These are phyloP conservation scores for Mortierella sp. DNA, from an alignment of 371 early-diverging fungal genomes.

Conservation along the genomic window DNA sequence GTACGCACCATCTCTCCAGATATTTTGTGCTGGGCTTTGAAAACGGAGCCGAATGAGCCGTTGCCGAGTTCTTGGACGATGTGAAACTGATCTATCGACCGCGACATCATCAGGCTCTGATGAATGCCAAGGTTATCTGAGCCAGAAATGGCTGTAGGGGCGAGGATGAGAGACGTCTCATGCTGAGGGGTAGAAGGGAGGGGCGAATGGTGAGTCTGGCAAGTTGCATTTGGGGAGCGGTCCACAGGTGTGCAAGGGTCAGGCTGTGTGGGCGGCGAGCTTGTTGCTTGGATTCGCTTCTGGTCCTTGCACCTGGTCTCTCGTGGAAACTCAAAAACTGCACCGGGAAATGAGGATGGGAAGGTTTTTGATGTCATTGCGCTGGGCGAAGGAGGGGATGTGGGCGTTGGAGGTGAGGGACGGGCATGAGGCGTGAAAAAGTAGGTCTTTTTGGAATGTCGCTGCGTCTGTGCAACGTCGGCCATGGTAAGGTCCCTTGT, in stretches of 20 bases:
- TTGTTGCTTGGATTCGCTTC: not conserved
- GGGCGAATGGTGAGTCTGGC: not conserved
- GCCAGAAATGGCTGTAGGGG: constrained; percentile 16
- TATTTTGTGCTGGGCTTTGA: constrained; percentile 74
- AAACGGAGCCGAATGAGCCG: constrained; percentile 93
- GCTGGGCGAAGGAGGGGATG: constrained; percentile 32
- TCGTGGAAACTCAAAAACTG: not conserved
- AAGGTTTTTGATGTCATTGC: constrained; percentile 1
- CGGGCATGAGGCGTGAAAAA: constrained; percentile 22
- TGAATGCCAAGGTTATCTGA: constrained; percentile 5
- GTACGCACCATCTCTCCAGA: constrained; percentile 76
- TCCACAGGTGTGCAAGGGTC: not conserved
- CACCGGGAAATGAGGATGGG: constrained; percentile 17
- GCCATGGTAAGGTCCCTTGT: constrained; percentile 1
- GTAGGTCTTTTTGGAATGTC: constrained; percentile 19
- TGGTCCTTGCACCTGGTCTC: not conserved
- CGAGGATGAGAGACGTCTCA: constrained; percentile 13
- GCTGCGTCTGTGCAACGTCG: constrained; percentile 9
- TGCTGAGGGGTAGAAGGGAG: constrained; percentile 22
- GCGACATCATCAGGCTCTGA: constrained; percentile 22
- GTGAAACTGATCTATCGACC: constrained; percentile 72
- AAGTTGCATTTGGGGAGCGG: not conserved
- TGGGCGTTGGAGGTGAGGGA: constrained; percentile 29
- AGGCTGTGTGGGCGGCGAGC: not conserved
- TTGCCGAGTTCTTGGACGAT: constrained; percentile 84